phyloP scores from a whole-genome alignment of 2,329 filamentous ascomycete genomes.

The Pseudogymnoascus sp. region DNA sequence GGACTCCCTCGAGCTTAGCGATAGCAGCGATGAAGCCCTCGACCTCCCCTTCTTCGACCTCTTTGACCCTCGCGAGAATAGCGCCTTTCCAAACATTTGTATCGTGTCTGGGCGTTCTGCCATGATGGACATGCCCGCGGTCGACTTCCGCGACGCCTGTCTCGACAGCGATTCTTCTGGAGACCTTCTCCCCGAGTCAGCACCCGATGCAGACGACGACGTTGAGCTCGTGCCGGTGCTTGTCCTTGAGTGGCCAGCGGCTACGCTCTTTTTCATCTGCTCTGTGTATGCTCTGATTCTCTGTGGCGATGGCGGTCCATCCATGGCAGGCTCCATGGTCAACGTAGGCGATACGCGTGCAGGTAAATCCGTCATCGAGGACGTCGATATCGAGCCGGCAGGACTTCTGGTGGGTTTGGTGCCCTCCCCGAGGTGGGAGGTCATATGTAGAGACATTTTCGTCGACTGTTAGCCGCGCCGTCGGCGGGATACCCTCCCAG shows the following conservation, averaged over 20 bases:
- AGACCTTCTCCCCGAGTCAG: constrained; percentile 24
- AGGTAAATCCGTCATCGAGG: background rate
- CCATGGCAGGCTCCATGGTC: constrained; percentile 50
- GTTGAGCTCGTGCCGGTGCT: constrained; percentile 48
- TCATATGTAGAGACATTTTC: background rate
- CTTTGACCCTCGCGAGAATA: constrained; percentile 48
- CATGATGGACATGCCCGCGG: constrained; percentile 43
- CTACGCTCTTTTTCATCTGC: constrained; percentile 48
- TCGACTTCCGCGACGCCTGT: constrained; percentile 50
- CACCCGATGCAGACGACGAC: constrained; percentile 45
- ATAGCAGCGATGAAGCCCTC: constrained; percentile 7
- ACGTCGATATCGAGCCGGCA: constrained; percentile 1
- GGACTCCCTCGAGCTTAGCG: background rate
- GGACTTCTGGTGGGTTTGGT: background rate
- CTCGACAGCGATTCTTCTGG: constrained; percentile 39
- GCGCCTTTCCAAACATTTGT: constrained; percentile 51
- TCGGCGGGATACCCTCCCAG: background rate
- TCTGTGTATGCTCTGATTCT: constrained; percentile 51
- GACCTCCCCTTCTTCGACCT: constrained; percentile 44
- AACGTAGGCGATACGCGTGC: constrained; percentile 27
- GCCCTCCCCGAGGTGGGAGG: background rate
- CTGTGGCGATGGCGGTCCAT: constrained; percentile 55
- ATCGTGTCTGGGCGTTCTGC: constrained; percentile 51
- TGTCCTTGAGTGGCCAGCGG: constrained; percentile 39
- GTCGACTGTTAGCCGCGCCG: background rate